A percentile compares a stretch with the other conserved stretches of the same genome.
Evolutionary conservation across 257 asterid genomes (phyloP).

Genomic region (Anisodus acutangulus): DNA sequence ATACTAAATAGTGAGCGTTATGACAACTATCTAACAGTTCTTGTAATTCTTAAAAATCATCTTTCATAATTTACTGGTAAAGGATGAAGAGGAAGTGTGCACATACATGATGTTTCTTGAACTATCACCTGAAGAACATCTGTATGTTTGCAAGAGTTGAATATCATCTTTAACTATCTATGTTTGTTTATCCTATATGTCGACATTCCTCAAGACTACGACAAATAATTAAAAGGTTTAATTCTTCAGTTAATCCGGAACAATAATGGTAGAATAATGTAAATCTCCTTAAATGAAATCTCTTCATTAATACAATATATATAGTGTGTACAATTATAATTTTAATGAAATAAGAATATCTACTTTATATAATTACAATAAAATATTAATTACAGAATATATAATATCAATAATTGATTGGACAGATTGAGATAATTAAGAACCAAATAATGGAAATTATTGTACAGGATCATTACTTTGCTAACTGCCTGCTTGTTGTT

Average conservation of each 20-base stretch:
- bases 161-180: background rate
- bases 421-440: background rate
- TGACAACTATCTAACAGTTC: background rate
- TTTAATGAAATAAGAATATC: no score
- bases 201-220: background rate
- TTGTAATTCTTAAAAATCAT: background rate
- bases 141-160: background rate
- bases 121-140: background rate
- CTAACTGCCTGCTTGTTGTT: background rate
- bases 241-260: background rate
- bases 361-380: no score
- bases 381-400: no score
- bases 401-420: background rate
- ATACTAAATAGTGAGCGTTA: no score
- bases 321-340: no score
- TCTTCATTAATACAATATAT: no score
- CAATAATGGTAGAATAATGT: no score
- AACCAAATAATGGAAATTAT: background rate
- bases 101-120: no score
- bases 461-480: background rate
- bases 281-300: no score
- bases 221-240: background rate
- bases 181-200: background rate
- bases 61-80: no score
- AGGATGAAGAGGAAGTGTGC: no score